Percentiles rank a stretch among this genome's conserved stretches.
These are phyloP conservation scores for Fusarium concolor DNA, from an alignment of 2,329 filamentous ascomycete species.

Conservation along the genomic window DNA sequence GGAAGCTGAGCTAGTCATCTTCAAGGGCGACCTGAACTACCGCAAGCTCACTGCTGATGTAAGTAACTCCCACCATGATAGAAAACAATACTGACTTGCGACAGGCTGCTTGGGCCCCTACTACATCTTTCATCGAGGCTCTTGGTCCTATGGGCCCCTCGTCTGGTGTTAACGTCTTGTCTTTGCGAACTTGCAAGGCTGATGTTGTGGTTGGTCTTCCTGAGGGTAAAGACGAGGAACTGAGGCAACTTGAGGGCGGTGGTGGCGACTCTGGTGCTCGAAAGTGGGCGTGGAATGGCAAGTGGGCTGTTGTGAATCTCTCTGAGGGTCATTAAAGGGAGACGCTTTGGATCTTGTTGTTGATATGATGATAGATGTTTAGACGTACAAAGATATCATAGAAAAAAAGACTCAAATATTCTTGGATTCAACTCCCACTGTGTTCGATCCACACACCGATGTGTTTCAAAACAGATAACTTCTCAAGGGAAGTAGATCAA, in stretches of 20 bases:
- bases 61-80: conserved; percentile 49
- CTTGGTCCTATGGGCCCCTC: conserved; percentile 86
- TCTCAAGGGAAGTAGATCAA: not conserved
- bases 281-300: conserved; percentile 95
- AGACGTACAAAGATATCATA: conserved; percentile 22
- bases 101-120: conserved; percentile 77
- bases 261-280: conserved; percentile 77
- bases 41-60: conserved; percentile 92
- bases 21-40: conserved; percentile 98
- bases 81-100: conserved; percentile 17
- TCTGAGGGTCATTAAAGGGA: conserved; percentile 50
- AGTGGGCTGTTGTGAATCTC: conserved; percentile 88
- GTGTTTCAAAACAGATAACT: not conserved
- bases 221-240: conserved; percentile 82
- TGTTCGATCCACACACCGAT: not conserved
- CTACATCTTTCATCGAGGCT: conserved; percentile 85
- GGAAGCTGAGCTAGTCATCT: conserved; percentile 86
- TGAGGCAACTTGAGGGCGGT: conserved; percentile 74
- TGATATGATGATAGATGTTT: conserved; percentile 30
- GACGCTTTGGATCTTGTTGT: not conserved
- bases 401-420: not conserved
- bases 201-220: conserved; percentile 94
- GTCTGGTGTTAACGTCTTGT: conserved; percentile 86
- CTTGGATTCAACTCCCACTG: not conserved
- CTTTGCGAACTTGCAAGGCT: conserved; percentile 94